A percentile compares a stretch with the other conserved stretches of the same genome.
Conservation (phyloP, 176 grass and related monocot genomes). For the Otatea glauca region DNA sequence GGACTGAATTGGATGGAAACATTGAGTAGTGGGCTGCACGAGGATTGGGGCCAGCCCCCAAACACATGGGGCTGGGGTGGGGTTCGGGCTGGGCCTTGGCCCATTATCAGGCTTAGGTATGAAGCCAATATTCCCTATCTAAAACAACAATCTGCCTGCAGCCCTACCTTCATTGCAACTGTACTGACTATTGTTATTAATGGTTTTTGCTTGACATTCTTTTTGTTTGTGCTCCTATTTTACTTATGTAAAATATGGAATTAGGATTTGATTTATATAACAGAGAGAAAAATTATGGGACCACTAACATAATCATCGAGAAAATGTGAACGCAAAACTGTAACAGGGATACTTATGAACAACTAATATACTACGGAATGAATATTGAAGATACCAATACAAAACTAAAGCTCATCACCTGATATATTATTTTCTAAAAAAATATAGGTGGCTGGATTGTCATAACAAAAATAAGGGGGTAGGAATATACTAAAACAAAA, state of each 20-base stretch:
- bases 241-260: neutral
- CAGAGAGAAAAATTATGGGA: neutral
- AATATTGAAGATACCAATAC: neutral
- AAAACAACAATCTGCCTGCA: neutral
- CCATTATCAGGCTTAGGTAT: too few relatives aligned
- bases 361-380: neutral
- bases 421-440: neutral
- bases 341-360: neutral
- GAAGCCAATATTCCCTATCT: neutral
- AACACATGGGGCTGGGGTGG: too few relatives aligned
- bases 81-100: too few relatives aligned
- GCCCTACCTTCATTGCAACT: neutral
- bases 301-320: neutral
- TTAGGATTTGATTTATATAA: neutral
- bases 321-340: slow-evolving; percentile 10
- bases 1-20: too few relatives aligned
- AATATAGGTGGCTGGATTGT: neutral
- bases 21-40: too few relatives aligned
- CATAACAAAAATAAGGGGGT: neutral
- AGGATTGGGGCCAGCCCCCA: too few relatives aligned
- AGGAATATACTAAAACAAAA: neutral
- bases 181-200: neutral
- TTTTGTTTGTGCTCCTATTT: neutral
- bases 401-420: neutral
- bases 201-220: neutral